These are phyloP conservation scores for Pyrus pyrifolia DNA, from an alignment of 306 rosid species.

Conservation along the genomic window DNA sequence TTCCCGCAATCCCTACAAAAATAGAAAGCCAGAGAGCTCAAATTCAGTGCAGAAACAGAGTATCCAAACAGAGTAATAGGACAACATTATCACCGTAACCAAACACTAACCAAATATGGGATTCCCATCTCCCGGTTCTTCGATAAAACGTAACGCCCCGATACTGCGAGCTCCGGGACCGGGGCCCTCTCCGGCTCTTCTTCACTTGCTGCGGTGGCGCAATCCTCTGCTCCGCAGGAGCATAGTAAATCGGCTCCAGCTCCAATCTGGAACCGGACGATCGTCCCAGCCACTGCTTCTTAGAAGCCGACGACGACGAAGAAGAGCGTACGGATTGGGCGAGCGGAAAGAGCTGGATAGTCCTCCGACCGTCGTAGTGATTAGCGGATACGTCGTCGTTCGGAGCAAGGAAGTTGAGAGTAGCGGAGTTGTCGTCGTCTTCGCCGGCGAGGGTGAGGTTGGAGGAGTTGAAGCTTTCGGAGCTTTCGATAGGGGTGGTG, in stretches of 20 bases:
- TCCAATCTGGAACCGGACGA: background rate
- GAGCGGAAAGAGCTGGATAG: slow-evolving; percentile 66
- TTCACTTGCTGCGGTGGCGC: slow-evolving; percentile 37
- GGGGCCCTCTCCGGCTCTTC: slow-evolving; percentile 88
- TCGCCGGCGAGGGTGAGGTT: slow-evolving; percentile 44
- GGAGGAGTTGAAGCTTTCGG: slow-evolving; percentile 63
- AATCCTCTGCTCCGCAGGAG: slow-evolving; percentile 25
- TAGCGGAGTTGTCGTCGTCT: slow-evolving; percentile 32
- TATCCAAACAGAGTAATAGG: background rate
- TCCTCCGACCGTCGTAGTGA: slow-evolving; percentile 20
- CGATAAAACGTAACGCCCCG: slow-evolving; percentile 91
- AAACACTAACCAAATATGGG: slow-evolving; percentile 74
- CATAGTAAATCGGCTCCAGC: slow-evolving; percentile 19
- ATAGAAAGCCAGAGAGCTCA: background rate
- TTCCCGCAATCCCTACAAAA: slow-evolving; percentile 84
- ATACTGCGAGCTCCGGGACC: slow-evolving; percentile 91
- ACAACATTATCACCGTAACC: background rate
- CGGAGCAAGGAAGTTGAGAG: slow-evolving; percentile 42
- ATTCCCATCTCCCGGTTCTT: slow-evolving; percentile 95
- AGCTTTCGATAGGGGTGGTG: slow-evolving; percentile 46
- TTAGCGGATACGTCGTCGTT: slow-evolving; percentile 7
- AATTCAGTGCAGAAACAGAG: background rate
- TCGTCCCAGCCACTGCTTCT: slow-evolving; percentile 35
- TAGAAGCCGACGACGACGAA: slow-evolving; percentile 9
- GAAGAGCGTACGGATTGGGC: slow-evolving; percentile 2